Evolutionary conservation across 768 basidiomycete genomes (phyloP), one percentile per base, ranked within the genome.

Genomic region (Melanogaster broomeanus): DNA sequence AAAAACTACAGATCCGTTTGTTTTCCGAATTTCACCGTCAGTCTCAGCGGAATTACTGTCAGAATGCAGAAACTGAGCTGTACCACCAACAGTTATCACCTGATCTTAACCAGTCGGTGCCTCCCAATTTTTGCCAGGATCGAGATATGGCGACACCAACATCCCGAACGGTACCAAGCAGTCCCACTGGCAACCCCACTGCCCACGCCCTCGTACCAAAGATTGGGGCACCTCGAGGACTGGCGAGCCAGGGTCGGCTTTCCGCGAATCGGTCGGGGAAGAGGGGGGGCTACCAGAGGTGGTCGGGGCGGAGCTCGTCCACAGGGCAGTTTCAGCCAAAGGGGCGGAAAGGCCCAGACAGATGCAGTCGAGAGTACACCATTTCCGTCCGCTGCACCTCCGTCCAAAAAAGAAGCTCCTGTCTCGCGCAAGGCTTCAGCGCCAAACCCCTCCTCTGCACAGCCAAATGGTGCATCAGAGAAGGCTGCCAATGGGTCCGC

Each of bases 181-280:
- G 45, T 49, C 50, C 66, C 52, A n/a, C n/a, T n/a, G n/a, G n/a
- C n/a, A 62, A 59, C 50, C 41, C 67, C 42, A 53, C 72, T 44
- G 49, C 62, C 53, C 66, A 60, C 45, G 47, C 56, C 66, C 74
- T 52, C 69, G 71, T 40, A 57, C 61, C 30, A 66, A 72, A 48
- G 74, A 77, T 53, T 81, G 82, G 81, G 66, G 61, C 38, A 72
- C 8, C 45, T 24, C 49, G 38, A 65, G 71, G 43, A 60, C 68
- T n/a, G 72, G 70, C 43, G 82, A 82, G 41, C 70, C 75, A 44
- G 78, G 75, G 7, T 71, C 77, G 30, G 72, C 79, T 30, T 80
- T 79, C 56, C 75, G 69, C 58, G 77, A 40, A 62, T 74, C 27
- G 66, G 69, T 56, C 73, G 67, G 39, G 61, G 63, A 48, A 67